These are phyloP conservation scores for Sporobolomyces roseus DNA, from an alignment of 768 basidiomycete species.

Conservation along the genomic window DNA sequence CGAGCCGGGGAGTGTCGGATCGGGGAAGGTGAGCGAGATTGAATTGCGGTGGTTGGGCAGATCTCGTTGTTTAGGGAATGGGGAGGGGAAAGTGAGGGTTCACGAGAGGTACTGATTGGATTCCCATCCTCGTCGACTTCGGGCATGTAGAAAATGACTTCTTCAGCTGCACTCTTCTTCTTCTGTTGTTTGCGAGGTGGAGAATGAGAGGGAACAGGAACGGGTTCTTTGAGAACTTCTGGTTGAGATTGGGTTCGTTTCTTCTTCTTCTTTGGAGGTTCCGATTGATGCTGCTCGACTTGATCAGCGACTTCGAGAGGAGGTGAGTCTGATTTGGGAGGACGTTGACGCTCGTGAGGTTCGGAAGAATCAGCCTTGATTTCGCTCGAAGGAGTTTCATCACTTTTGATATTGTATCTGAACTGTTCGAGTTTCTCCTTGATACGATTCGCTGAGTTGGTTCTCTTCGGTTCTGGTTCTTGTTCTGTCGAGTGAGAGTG, in stretches of 20 bases:
- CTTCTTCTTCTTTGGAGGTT: no score
- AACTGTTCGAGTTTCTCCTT: slow-evolving; percentile 9
- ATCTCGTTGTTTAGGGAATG: no score
- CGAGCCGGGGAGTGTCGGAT: background rate
- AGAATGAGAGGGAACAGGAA: no score
- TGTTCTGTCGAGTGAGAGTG: background rate
- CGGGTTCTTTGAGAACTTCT: no score
- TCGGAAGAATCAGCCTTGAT: background rate
- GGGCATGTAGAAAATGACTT: background rate
- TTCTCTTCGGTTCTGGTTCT: no score
- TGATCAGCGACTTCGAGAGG: no score
- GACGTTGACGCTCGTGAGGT: slow-evolving; percentile 8
- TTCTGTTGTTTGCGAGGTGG: background rate
- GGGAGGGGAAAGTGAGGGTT: background rate
- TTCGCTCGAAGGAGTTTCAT: background rate
- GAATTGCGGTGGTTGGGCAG: no score
- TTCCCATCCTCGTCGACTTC: slow-evolving; percentile 35
- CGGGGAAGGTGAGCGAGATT: no score
- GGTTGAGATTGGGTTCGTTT: no score
- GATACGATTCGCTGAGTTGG: no score
- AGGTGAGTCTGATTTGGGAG: background rate
- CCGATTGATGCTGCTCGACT: no score
- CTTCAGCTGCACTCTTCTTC: background rate
- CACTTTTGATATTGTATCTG: background rate
- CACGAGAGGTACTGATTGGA: background rate